A percentile compares a stretch with the other conserved stretches of the same genome.
These are phyloP conservation scores for Forsythia suspensa DNA, from an alignment of 257 asterid species.

Conservation along the genomic window DNA sequence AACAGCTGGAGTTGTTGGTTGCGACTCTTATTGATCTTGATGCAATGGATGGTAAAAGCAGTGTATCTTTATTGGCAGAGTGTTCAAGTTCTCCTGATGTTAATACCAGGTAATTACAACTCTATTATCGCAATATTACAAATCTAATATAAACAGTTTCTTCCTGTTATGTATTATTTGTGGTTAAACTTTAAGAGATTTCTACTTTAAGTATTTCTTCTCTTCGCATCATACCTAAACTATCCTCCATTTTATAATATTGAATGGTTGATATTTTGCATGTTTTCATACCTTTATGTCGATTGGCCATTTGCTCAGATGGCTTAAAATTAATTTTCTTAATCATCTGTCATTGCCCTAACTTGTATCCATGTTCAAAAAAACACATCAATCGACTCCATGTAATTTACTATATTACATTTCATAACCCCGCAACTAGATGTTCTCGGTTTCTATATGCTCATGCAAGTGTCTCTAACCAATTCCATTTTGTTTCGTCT, in stretches of 20 bases:
- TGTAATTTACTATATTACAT: not conserved
- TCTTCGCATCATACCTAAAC: not conserved
- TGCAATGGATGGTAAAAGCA: slow-evolving; percentile 97
- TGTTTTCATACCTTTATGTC: not conserved
- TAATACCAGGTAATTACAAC: slow-evolving; percentile 65
- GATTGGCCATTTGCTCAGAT: not conserved
- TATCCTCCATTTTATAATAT: not conserved
- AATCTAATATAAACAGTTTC: not conserved
- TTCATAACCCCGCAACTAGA: too few relatives aligned
- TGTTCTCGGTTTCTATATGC: too few relatives aligned
- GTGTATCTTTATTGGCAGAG: slow-evolving; percentile 77
- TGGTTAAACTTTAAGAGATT: not conserved
- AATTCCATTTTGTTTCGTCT: too few relatives aligned
- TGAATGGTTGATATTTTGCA: not conserved
- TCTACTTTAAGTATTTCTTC: not conserved
- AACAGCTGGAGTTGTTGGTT: slow-evolving; percentile 84
- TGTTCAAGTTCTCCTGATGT: slow-evolving; percentile 94
- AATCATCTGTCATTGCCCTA: too few relatives aligned
- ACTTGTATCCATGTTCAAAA: not conserved
- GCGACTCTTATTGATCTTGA: slow-evolving; percentile 90
- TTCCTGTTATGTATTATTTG: not conserved
- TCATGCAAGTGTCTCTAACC: too few relatives aligned
- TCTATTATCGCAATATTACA: not conserved
- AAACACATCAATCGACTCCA: not conserved
- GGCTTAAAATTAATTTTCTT: too few relatives aligned